These are phyloP conservation scores for Naganishia sp. DNA, from an alignment of 1,284 basidiomycete genomes.

Conservation along the genomic window DNA sequence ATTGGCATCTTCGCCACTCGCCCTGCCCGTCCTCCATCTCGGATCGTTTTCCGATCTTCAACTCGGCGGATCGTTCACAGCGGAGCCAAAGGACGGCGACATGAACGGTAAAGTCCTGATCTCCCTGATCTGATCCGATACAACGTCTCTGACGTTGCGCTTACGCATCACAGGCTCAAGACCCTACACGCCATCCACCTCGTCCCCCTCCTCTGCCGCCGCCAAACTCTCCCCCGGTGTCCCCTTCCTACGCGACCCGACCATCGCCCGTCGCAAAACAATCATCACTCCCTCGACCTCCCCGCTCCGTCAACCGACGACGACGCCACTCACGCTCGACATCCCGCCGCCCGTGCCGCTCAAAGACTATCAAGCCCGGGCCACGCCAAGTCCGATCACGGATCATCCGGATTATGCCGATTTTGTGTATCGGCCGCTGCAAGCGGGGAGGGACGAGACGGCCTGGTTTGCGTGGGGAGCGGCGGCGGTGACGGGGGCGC, in stretches of 20 bases:
- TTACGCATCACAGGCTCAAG: not conserved
- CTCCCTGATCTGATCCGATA: too few relatives aligned
- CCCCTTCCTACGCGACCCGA: conserved; percentile 4
- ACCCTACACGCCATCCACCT: not conserved
- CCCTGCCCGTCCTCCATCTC: conserved; percentile 12
- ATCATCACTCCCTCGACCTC: not conserved
- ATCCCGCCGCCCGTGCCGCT: conserved; percentile 9
- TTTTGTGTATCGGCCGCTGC: conserved; percentile 1
- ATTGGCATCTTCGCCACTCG: not conserved
- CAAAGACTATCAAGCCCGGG: not conserved
- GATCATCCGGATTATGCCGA: conserved; percentile 8
- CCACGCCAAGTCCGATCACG: not conserved
- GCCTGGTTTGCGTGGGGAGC: not conserved
- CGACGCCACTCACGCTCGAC: not conserved
- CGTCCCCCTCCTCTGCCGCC: not conserved
- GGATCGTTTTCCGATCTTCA: conserved; percentile 13
- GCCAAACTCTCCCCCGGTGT: not conserved
- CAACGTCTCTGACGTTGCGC: not conserved
- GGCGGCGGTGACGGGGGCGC: too few relatives aligned
- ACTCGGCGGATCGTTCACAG: conserved; percentile 3
- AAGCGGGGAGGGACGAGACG: not conserved
- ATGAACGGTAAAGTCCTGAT: not conserved
- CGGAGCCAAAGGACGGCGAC: not conserved
- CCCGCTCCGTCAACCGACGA: not conserved
- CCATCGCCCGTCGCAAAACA: conserved; percentile 3